Percentiles rank a stretch among this genome's conserved stretches.
Conservation (phyloP, 148 eudicot species). For the Cornus suecica region DNA sequence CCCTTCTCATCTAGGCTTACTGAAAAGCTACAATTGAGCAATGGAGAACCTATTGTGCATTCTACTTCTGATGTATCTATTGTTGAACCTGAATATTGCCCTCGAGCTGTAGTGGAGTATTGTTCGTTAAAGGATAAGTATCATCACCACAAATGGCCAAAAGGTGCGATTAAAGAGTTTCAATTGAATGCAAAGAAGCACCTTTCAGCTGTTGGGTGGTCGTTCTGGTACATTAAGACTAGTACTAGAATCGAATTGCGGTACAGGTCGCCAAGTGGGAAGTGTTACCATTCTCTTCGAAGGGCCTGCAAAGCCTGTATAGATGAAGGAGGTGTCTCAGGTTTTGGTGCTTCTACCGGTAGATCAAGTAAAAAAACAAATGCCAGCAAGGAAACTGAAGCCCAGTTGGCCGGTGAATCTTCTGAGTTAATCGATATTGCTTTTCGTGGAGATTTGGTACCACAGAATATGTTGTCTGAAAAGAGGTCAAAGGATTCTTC, state of each 20-base stretch:
- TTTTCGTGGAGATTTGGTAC: not conserved
- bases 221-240: slow-evolving; percentile 13
- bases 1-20: slow-evolving; percentile 3
- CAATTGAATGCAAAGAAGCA: slow-evolving; percentile 48
- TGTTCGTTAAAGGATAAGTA: slow-evolving; percentile 4
- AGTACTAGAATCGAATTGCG: slow-evolving; percentile 25
- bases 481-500: not conserved
- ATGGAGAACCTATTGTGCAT: not conserved
- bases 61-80: slow-evolving; percentile 7
- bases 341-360: slow-evolving; percentile 13
- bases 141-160: not conserved
- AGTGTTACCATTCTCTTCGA: slow-evolving; percentile 37
- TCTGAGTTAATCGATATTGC: slow-evolving; percentile 5
- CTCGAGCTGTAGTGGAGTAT: slow-evolving; percentile 48
- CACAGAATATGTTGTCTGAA: not conserved
- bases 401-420: slow-evolving; percentile 9
- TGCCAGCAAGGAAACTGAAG: slow-evolving; percentile 16
- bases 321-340: slow-evolving; percentile 19
- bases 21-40: slow-evolving; percentile 6
- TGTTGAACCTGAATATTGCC: slow-evolving; percentile 41
- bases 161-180: slow-evolving; percentile 3
- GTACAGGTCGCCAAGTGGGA: slow-evolving; percentile 49
- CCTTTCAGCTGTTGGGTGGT: slow-evolving; percentile 69
- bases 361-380: slow-evolving; percentile 12
- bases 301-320: slow-evolving; percentile 45